Evolutionary conservation across 2,329 filamentous ascomycete species (phyloP).

Genomic region (Colletotrichum siamense): DNA sequence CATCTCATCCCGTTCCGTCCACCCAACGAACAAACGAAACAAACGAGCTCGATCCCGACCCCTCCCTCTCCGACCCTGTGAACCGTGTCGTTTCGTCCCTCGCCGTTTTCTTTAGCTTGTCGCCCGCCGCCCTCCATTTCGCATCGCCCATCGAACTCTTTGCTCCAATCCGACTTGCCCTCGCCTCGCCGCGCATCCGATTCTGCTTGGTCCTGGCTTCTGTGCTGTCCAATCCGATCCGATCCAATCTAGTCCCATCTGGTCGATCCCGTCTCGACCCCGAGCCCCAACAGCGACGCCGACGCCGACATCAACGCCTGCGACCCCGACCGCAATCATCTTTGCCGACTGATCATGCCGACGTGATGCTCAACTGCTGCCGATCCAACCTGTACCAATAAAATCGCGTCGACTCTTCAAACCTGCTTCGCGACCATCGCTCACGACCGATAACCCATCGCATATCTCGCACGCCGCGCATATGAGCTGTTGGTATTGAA

Average conservation of each 20-base stretch:
- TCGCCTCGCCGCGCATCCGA: not conserved
- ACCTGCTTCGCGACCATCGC: not conserved
- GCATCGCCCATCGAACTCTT: not conserved
- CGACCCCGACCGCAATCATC: not conserved
- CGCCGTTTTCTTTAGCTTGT: not conserved
- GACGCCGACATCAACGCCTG: not conserved
- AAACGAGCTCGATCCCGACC: not conserved
- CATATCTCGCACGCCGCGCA: conserved; percentile 5
- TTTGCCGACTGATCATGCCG: not conserved
- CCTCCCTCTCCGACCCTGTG: not conserved
- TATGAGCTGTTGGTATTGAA: conserved; percentile 9
- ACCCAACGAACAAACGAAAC: not conserved
- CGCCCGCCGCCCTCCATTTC: not conserved
- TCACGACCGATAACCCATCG: not conserved
- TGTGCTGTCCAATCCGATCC: not conserved
- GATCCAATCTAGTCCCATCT: not conserved
- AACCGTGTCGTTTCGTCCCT: not conserved
- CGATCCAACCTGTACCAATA: not conserved
- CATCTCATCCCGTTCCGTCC: not conserved
- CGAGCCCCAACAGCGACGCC: not conserved
- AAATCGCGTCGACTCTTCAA: not conserved
- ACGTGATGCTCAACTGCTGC: conserved; percentile 11
- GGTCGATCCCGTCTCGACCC: not conserved
- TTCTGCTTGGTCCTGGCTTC: not conserved
- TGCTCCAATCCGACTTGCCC: not conserved